These are phyloP conservation scores for Boletellus sp. DNA, from an alignment of 768 basidiomycete genomes.

Conservation along the genomic window DNA sequence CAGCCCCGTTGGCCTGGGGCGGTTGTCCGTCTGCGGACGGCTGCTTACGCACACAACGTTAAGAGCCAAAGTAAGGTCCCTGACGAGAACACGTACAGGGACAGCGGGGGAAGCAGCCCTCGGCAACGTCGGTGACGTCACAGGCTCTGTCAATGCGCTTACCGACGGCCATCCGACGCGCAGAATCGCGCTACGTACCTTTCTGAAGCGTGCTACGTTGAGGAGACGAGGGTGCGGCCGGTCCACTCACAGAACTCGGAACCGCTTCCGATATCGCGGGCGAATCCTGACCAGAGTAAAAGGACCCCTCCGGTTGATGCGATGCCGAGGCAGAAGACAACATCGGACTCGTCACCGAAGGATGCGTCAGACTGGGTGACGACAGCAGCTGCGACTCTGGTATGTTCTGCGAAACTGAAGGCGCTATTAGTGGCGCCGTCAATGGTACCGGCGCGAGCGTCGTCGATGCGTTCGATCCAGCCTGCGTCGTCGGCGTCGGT, in stretches of 20 bases:
- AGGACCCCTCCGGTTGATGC: slow-evolving; percentile 63
- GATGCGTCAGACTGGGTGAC: slow-evolving; percentile 84
- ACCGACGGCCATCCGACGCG: slow-evolving; percentile 17
- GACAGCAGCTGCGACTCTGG: slow-evolving; percentile 44
- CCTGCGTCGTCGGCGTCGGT: slow-evolving; percentile 33
- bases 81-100: slow-evolving; percentile 36
- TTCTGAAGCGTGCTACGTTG: slow-evolving; percentile 45
- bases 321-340: slow-evolving; percentile 65
- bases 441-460: slow-evolving; percentile 38
- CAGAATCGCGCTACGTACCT: slow-evolving; percentile 37
- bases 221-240: slow-evolving; percentile 59
- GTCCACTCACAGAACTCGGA: slow-evolving; percentile 41
- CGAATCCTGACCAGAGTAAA: slow-evolving; percentile 69
- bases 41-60: slow-evolving; percentile 30
- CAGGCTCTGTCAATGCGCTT: slow-evolving; percentile 36
- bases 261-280: slow-evolving; percentile 70
- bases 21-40: slow-evolving; percentile 39
- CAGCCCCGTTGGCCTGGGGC: slow-evolving; percentile 35
- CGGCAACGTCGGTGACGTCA: slow-evolving; percentile 42
- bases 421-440: slow-evolving; percentile 36
- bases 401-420: slow-evolving; percentile 32
- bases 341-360: slow-evolving; percentile 78
- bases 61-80: slow-evolving; percentile 4
- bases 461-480: slow-evolving; percentile 32
- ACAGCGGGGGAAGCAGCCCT: slow-evolving; percentile 41